Evolutionary conservation across 2,329 filamentous ascomycete species (phyloP).

Genomic region (Lizonia empirigonia): DNA sequence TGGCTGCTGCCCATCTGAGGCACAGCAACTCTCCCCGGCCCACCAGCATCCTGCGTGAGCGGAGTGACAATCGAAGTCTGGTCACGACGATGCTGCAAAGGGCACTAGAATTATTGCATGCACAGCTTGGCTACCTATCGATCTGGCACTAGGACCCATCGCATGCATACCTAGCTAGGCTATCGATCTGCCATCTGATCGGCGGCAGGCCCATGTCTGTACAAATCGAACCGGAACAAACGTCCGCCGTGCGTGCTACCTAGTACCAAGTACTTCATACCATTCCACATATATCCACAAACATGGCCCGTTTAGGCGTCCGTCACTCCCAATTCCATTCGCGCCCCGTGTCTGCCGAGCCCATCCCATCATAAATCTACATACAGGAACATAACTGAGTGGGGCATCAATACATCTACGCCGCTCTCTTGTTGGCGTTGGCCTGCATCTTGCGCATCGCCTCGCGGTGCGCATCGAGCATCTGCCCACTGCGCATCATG

Average conservation of each 20-base stretch:
- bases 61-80: not conserved
- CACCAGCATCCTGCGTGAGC: not conserved
- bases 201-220: not conserved
- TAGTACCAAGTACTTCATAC: not conserved
- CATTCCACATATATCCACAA: not conserved
- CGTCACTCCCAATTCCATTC: not conserved
- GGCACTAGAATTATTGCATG: constrained; percentile 5
- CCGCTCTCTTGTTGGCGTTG: constrained; percentile 52
- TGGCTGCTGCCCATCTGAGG: not conserved
- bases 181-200: constrained; percentile 4
- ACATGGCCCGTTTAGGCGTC: not conserved
- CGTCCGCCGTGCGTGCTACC: not conserved
- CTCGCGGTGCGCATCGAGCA: constrained; percentile 78
- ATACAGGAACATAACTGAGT: constrained; percentile 1
- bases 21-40: not conserved
- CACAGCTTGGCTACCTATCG: too few relatives aligned
- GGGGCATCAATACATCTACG: constrained; percentile 20
- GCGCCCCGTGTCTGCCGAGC: not conserved
- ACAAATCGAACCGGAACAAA: not conserved
- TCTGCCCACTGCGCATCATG: constrained; percentile 75
- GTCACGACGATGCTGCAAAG: not conserved
- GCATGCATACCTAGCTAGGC: not conserved
- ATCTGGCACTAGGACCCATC: too few relatives aligned
- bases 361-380: constrained; percentile 8
- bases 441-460: constrained; percentile 81